Base-by-base conservation (phyloP, 176 grass and related monocot genomes). In the Juncus inflexus region DNA sequence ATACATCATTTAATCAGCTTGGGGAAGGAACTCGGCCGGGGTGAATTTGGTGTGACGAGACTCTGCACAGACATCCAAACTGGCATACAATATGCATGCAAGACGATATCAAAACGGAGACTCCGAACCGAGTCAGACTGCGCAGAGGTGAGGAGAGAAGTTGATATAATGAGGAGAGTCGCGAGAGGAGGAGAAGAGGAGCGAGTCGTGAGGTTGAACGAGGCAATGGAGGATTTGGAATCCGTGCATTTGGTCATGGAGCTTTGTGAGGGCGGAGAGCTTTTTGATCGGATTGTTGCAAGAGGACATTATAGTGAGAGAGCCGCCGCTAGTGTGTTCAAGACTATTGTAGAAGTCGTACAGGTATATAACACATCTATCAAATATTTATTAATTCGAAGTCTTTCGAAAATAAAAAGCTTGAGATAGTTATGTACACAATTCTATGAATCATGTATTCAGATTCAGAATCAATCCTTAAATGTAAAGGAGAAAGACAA, bases 1-100 rank as follows among this genome's bases (percentile, higher is more conserved):
- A 77, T 40, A 64, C 67, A 42, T 67, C 13, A 37, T 65, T 63
- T 67, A 76, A 90, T 69, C 87, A 62, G 76, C 64, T 76, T 90
- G 5, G 84, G 91, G 43, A 59, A 49, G 47, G 91, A 96, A 81
- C 76, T 96, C 7, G 91, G 91, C 6, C 81, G 87, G 6, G 91
- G 91, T 7, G 91, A 96, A 84, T 96, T 90, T 63, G 81, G 91
- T 11, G 84, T 90, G 28, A 96, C 91, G 50, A 62, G 81, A 11
- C 81, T 73, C 16, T 90, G 87, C 84, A 66, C 64, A 4, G 81
- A 90, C 69, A 63, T 9, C 2, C 67, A 63, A 41, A 90, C 91
- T 4, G 79, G 84, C 35, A 84, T 79, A 69, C 52, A 66, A 10
- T 74, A 85, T 64, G 91, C 91, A 37, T 96, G 91, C 91, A 96